A percentile compares a stretch with the other conserved stretches of the same genome.
These are phyloP conservation scores for Wickerhamomyces kurtzmanii DNA, from an alignment of 805 yeast species.

Conservation along the genomic window DNA sequence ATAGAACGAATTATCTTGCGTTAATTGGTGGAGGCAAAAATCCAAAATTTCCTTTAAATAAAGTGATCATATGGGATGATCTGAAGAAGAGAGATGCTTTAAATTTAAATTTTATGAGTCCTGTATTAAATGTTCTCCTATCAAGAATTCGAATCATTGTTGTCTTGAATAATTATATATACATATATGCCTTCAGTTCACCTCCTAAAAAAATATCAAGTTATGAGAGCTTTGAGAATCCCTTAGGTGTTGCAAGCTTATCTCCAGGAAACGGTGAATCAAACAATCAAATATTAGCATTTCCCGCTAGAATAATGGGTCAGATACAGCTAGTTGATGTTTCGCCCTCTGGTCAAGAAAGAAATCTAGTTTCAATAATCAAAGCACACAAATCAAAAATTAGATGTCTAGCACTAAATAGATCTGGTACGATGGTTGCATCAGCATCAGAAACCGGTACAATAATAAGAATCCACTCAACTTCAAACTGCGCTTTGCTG, in stretches of 20 bases:
- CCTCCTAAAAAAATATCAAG: constrained; percentile 54
- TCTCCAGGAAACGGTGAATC: constrained; percentile 12
- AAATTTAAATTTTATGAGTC: constrained; percentile 64
- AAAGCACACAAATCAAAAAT: constrained; percentile 69
- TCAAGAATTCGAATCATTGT: constrained; percentile 72
- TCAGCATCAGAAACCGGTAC: constrained; percentile 82
- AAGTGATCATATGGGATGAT: constrained; percentile 89
- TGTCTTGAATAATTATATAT: constrained; percentile 55
- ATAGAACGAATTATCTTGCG: constrained; percentile 84
- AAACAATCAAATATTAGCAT: constrained; percentile 49
- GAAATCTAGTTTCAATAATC: constrained; percentile 55
- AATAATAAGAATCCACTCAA: constrained; percentile 62
- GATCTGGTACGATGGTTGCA: constrained; percentile 61
- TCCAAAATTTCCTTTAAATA: constrained; percentile 72
- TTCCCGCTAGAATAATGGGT: constrained; percentile 69
- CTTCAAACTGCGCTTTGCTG: constrained; percentile 56
- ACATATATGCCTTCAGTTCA: constrained; percentile 71
- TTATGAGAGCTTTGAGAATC: constrained; percentile 18
- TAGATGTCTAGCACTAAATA: constrained; percentile 52
- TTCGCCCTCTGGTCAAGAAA: constrained; percentile 52
- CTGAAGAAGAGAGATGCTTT: constrained; percentile 65
- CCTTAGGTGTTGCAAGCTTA: constrained; percentile 15
- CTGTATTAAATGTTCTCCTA: constrained; percentile 63
- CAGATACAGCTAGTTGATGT: constrained; percentile 76
- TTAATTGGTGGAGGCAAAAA: constrained; percentile 82